Percentiles rank a stretch among this genome's conserved stretches.
These are phyloP conservation scores for Phytophthora hibernalis DNA, from an alignment of 352 stramenopile genomes.

Conservation along the genomic window DNA sequence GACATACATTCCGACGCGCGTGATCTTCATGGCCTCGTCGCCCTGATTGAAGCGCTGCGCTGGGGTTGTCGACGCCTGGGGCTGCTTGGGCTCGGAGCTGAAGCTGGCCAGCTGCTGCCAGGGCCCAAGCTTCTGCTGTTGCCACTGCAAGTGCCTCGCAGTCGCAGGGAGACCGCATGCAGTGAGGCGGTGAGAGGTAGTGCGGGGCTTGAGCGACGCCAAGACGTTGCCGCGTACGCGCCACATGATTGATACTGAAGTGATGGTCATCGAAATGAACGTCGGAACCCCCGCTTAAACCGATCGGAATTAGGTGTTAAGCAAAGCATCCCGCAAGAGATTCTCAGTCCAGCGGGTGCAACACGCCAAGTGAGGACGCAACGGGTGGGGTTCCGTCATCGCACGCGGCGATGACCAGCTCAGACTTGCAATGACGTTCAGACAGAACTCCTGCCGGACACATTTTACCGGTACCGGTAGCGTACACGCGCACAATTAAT, in stretches of 20 bases:
- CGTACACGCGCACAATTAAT: too few species aligned
- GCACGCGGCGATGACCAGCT: not conserved
- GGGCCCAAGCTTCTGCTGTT: conserved; percentile 27
- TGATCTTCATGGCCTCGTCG: conserved; percentile 88
- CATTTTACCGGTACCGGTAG: too few species aligned
- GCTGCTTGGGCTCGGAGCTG: conserved; percentile 19
- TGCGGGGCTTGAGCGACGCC: conserved; percentile 19
- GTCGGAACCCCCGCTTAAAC: conserved; percentile 10
- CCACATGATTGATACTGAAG: conserved; percentile 28
- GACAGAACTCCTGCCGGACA: too few species aligned
- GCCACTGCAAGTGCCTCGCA: conserved; percentile 15
- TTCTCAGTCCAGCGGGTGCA: too few species aligned
- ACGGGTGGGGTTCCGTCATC: not conserved
- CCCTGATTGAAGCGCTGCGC: conserved; percentile 35
- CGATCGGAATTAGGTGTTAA: conserved; percentile 6
- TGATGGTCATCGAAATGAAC: conserved; percentile 1
- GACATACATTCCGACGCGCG: conserved; percentile 92
- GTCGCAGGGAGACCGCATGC: not conserved
- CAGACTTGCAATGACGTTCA: not conserved
- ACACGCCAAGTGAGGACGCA: conserved; percentile 13
- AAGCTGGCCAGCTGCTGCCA: conserved; percentile 29
- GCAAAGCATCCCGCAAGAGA: too few species aligned
- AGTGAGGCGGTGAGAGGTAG: not conserved
- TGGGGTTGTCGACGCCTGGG: conserved; percentile 3
- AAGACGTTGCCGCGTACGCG: conserved; percentile 30